phyloP scores from a whole-genome alignment of 768 basidiomycete genomes.

The Termitomyces sp. region DNA sequence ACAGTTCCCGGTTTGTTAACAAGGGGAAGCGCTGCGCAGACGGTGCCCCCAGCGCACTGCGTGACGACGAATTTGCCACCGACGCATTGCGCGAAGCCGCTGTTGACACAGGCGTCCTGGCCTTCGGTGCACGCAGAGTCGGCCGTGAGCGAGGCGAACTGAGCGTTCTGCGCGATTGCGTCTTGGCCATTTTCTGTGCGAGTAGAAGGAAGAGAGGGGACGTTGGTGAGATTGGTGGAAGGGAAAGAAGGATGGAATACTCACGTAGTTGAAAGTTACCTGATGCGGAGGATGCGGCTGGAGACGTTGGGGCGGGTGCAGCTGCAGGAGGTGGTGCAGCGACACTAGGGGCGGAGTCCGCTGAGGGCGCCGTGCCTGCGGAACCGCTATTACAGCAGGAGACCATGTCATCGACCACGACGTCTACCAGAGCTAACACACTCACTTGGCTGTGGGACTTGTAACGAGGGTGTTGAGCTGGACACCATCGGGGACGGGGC shows the following conservation, averaged over 20 bases:
- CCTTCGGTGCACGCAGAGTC: slow-evolving; percentile 19
- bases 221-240: not conserved
- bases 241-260: not conserved
- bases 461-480: slow-evolving; percentile 34
- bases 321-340: not conserved
- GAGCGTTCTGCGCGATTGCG: slow-evolving; percentile 14
- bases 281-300: not conserved
- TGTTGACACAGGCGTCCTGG: slow-evolving; percentile 14
- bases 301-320: not conserved
- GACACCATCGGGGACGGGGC: slow-evolving; percentile 39
- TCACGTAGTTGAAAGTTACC: slow-evolving; percentile 7
- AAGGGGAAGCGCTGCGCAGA: slow-evolving; percentile 23
- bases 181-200: slow-evolving; percentile 15
- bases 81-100: slow-evolving; percentile 20
- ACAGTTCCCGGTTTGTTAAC: slow-evolving; percentile 24
- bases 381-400: not conserved
- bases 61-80: slow-evolving; percentile 19
- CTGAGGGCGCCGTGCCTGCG: not conserved
- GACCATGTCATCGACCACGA: not conserved
- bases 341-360: not conserved
- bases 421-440: not conserved
- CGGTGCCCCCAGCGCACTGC: slow-evolving; percentile 22
- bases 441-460: slow-evolving; percentile 23
- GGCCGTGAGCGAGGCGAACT: slow-evolving; percentile 20
- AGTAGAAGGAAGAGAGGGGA: not conserved